A percentile compares a stretch with the other conserved stretches of the same genome.
phyloP scores from a whole-genome alignment of 2,329 filamentous ascomycete genomes.

The Colletotrichum sublineola region DNA sequence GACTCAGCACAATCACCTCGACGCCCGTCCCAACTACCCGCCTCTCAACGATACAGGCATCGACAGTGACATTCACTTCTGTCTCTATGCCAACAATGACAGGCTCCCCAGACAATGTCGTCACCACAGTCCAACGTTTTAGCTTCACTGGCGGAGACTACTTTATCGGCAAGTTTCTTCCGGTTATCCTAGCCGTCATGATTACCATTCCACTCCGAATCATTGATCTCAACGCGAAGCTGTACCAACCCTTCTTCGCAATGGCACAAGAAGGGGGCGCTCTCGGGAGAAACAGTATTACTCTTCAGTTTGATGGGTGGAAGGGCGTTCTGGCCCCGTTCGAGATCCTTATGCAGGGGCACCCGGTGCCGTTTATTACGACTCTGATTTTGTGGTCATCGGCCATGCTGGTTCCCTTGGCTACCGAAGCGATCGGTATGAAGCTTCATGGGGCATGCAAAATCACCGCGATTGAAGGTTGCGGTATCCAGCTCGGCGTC shows the following conservation, averaged over 20 bases:
- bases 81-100: slow-evolving; percentile 40
- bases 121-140: slow-evolving; percentile 45
- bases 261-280: slow-evolving; percentile 55
- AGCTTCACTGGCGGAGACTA: slow-evolving; percentile 49
- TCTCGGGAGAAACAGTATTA: slow-evolving; percentile 56
- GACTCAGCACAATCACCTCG: slow-evolving; percentile 47
- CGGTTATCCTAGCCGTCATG: slow-evolving; percentile 55
- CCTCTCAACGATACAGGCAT: slow-evolving; percentile 44
- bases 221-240: slow-evolving; percentile 56
- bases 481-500: slow-evolving; percentile 53
- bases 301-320: slow-evolving; percentile 56
- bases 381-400: slow-evolving; percentile 53
- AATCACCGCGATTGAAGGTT: slow-evolving; percentile 47
- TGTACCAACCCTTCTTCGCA: slow-evolving; percentile 60
- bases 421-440: slow-evolving; percentile 56
- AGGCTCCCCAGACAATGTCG: slow-evolving; percentile 13
- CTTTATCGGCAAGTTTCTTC: slow-evolving; percentile 58
- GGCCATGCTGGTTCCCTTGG: slow-evolving; percentile 54
- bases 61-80: slow-evolving; percentile 46
- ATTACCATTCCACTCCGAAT: slow-evolving; percentile 56
- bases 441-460: slow-evolving; percentile 54
- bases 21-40: slow-evolving; percentile 47
- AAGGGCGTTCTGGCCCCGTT: slow-evolving; percentile 53
- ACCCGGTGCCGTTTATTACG: slow-evolving; percentile 55
- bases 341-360: slow-evolving; percentile 50